phyloP scores from a whole-genome alignment of 345 rosid genomes.

The Syzygium oleosum region DNA sequence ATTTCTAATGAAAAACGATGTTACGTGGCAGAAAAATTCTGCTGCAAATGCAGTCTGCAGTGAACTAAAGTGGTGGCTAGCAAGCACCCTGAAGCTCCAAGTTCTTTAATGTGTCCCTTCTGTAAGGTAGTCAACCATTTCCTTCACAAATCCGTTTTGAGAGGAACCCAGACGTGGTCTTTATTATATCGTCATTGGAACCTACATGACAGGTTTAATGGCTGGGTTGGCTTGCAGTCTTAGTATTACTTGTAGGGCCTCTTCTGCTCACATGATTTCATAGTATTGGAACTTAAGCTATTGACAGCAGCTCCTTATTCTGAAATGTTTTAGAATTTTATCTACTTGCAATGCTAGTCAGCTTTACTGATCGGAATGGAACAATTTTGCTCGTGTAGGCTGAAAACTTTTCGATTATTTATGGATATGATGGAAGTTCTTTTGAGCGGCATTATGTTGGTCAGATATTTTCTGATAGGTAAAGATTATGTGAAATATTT shows the following conservation, averaged over 20 bases:
- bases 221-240: too few species aligned
- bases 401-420: constrained; percentile 47
- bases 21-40: constrained; percentile 63
- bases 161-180: background rate
- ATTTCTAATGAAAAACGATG: background rate
- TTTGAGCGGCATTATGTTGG: constrained; percentile 52
- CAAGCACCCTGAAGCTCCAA: constrained; percentile 28
- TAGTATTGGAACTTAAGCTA: background rate
- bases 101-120: constrained; percentile 59
- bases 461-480: constrained; percentile 37
- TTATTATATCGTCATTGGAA: background rate
- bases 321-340: background rate
- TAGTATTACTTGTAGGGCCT: too few species aligned
- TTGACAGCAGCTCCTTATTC: background rate
- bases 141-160: background rate
- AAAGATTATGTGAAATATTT: background rate
- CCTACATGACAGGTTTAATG: too few species aligned
- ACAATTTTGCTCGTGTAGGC: constrained; percentile 34
- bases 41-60: constrained; percentile 59
- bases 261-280: too few species aligned
- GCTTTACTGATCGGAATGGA: background rate
- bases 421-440: constrained; percentile 51
- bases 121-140: constrained; percentile 50
- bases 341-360: background rate
- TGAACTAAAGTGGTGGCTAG: constrained; percentile 65